Base-by-base conservation (phyloP, 108 stramenopile genomes). In the Pseudonitzschia multistriata region DNA sequence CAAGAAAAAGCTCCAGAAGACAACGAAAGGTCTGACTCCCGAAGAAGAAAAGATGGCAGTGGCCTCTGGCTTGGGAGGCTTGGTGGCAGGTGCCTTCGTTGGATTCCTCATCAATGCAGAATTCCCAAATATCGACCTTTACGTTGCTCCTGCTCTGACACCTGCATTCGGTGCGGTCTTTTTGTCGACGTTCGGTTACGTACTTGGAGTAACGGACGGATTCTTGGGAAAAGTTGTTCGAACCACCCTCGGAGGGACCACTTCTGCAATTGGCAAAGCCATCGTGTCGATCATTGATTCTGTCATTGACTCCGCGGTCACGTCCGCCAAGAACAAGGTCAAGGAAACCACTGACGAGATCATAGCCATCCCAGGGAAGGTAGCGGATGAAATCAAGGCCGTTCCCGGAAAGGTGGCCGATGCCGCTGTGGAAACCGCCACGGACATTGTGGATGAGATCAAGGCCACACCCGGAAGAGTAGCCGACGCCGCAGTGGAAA, bases 391-490 rank as follows among this genome's bases (percentile, higher is more conserved):
- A 68, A 75, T 83, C 72, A 73, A 79, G 72, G 86, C 84, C 21
- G 85, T 86, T 13, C 93, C 93, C 3, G 86, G 87, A 31, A 76
- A 72, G 49, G 81, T 91, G 39, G 67, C 52, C 13, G 71, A 78
- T 48, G 83, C 79, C 2, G 82, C 80, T n/a, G 70, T 71, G 28
- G 49, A 74, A 22, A 85, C 76, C 64, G 79, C 82, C 47, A 74
- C 74, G 5, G 85, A 83, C 27, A 71, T 85, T 22, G 79, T 80
- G 1, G 80, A 85, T 17, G 91, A 85, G 49, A 83, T 92, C 62
- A 77, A 76, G 45, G 73, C 62, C 15, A 74, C 77, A 33, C 81
- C 87, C 15, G 53, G 37, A 24, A 78, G 70, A 35, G 73, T 82
- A 22, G 45, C 42, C 22, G 49, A 49, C 25, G 73, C 72, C 13